These are phyloP conservation scores for Globisporangium alternatum DNA, from an alignment of 352 stramenopile genomes.

Conservation along the genomic window DNA sequence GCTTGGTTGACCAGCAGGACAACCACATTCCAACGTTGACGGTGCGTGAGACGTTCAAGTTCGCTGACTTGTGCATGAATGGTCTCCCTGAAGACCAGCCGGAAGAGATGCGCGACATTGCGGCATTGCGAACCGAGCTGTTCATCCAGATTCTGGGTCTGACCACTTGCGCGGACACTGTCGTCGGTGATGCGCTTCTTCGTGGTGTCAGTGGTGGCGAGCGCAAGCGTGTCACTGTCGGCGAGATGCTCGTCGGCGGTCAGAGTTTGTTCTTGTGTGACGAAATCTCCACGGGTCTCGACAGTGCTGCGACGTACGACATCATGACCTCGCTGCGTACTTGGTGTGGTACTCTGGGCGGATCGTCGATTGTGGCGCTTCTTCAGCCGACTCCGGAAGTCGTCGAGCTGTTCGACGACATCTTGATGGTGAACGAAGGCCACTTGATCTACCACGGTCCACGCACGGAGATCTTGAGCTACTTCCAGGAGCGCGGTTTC, in stretches of 20 bases:
- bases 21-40: constrained; percentile 87
- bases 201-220: constrained; percentile 91
- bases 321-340: constrained; percentile 61
- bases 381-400: constrained; percentile 77
- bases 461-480: constrained; percentile 57
- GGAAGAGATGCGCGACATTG: constrained; percentile 69
- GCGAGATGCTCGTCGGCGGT: constrained; percentile 74
- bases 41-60: constrained; percentile 93
- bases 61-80: constrained; percentile 89
- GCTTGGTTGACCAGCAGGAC: constrained; percentile 46
- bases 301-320: constrained; percentile 89
- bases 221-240: constrained; percentile 84
- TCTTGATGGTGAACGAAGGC: constrained; percentile 93
- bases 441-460: constrained; percentile 92
- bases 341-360: constrained; percentile 33
- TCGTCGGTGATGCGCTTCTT: constrained; percentile 85
- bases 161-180: constrained; percentile 86
- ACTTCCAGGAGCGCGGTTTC: constrained; percentile 85
- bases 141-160: constrained; percentile 85
- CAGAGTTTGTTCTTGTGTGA: constrained; percentile 79
- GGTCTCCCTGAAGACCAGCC: constrained; percentile 42
- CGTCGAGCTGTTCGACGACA: constrained; percentile 94
- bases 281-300: constrained; percentile 62
- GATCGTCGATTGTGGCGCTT: constrained; percentile 30
- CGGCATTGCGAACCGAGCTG: constrained; percentile 54